Percentiles rank a stretch among this genome's conserved stretches.
These are phyloP conservation scores for Aspergillus ostianus DNA, from an alignment of 495 filamentous ascomycete species.

Conservation along the genomic window DNA sequence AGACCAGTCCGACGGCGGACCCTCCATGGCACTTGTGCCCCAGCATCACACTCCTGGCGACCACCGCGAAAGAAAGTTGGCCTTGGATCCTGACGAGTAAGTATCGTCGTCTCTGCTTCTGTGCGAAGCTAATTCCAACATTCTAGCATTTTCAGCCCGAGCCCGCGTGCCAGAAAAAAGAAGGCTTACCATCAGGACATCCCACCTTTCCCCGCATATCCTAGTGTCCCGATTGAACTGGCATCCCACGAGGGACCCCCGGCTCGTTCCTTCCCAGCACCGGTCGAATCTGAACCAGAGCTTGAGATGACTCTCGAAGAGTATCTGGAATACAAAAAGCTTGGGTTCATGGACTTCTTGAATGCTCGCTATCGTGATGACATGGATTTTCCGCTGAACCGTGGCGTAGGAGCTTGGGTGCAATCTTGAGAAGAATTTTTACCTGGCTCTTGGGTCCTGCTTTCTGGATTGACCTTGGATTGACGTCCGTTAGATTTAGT, in stretches of 20 bases:
- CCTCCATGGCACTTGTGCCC: not conserved
- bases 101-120: not conserved
- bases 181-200: not conserved
- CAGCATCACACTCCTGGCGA: not conserved
- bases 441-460: not conserved
- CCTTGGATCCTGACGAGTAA: not conserved
- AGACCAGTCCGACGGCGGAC: not conserved
- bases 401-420: not conserved
- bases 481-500: not conserved
- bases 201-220: not conserved
- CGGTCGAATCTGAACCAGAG: not conserved
- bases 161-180: not conserved
- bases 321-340: not conserved
- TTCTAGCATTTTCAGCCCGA: not conserved
- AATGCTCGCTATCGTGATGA: conserved; percentile 1
- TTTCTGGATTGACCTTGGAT: not conserved
- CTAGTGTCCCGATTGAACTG: not conserved
- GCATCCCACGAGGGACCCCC: conserved; percentile 1
- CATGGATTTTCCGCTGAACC: not conserved
- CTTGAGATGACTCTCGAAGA: conserved; percentile 2
- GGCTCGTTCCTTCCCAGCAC: not conserved
- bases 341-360: conserved; percentile 2
- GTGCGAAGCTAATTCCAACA: not conserved
- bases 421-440: not conserved
- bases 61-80: not conserved